phyloP scores from a whole-genome alignment of 2,329 filamentous ascomycete species.

The Reticulascus tulasneorum region DNA sequence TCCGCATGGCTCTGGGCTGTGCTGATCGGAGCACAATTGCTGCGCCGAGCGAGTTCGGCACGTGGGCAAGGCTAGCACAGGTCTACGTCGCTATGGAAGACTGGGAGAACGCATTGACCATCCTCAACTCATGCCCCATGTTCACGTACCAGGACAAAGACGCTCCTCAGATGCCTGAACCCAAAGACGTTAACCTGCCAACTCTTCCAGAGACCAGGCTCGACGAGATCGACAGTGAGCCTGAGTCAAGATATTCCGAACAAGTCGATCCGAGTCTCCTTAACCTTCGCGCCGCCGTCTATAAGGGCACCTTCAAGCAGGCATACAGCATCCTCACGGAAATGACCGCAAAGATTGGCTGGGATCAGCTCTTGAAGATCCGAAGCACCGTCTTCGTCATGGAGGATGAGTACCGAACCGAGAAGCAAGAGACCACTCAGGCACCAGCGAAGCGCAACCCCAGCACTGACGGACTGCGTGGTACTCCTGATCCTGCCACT shows the following conservation, averaged over 20 bases:
- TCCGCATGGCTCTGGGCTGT: conserved; percentile 84
- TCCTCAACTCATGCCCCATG: conserved; percentile 98
- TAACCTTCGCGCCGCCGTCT: conserved; percentile 80
- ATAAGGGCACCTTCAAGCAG: conserved; percentile 93
- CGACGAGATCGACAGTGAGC: conserved; percentile 94
- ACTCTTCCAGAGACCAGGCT: conserved; percentile 84
- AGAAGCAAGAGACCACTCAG: conserved; percentile 63
- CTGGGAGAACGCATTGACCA: conserved; percentile 93
- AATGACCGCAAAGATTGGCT: conserved; percentile 94
- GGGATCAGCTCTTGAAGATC: conserved; percentile 93
- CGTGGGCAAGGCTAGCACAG: conserved; percentile 90
- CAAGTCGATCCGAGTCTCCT: conserved; percentile 83
- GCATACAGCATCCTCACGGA: conserved; percentile 93
- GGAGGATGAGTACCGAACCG: conserved; percentile 96
- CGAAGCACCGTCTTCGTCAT: conserved; percentile 98
- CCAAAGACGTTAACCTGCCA: conserved; percentile 80
- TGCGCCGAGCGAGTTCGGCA: conserved; percentile 93
- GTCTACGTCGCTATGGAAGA: conserved; percentile 92
- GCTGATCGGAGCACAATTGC: conserved; percentile 93
- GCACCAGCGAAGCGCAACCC: conserved; percentile 61
- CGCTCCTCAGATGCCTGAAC: conserved; percentile 88
- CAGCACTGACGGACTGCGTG: conserved; percentile 73
- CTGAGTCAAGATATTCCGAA: conserved; percentile 74
- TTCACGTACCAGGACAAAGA: conserved; percentile 99
- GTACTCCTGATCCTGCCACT: conserved; percentile 58